A percentile compares a stretch with the other conserved stretches of the same genome.
These are phyloP conservation scores for Colletotrichum costaricense DNA, from an alignment of 2,329 filamentous ascomycete species.

Conservation along the genomic window DNA sequence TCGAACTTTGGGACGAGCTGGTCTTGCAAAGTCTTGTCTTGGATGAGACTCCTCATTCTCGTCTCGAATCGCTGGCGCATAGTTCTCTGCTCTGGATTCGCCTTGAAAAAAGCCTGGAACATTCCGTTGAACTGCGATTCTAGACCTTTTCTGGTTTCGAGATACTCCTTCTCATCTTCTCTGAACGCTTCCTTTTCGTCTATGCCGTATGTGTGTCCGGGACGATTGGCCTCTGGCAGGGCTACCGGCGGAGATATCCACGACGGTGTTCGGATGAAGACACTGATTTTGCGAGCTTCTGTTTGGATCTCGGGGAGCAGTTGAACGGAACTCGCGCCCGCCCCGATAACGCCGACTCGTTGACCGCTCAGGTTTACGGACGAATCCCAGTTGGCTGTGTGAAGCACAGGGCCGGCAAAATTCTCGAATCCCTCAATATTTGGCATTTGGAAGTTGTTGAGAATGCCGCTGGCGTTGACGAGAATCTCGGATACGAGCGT, in stretches of 20 bases:
- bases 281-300: slow-evolving; percentile 50
- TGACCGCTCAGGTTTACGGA: slow-evolving; percentile 48
- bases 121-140: slow-evolving; percentile 53
- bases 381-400: slow-evolving; percentile 57
- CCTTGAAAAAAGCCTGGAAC: slow-evolving; percentile 53
- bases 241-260: slow-evolving; percentile 53
- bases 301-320: slow-evolving; percentile 55
- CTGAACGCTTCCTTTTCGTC: slow-evolving; percentile 4
- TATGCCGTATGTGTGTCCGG: slow-evolving; percentile 31
- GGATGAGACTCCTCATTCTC: neutral
- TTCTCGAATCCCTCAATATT: slow-evolving; percentile 57
- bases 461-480: slow-evolving; percentile 38
- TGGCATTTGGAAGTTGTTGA: slow-evolving; percentile 56
- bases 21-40: slow-evolving; percentile 8
- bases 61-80: neutral
- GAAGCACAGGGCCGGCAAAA: slow-evolving; percentile 58
- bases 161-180: slow-evolving; percentile 18
- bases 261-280: slow-evolving; percentile 58
- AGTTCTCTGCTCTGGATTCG: slow-evolving; percentile 31
- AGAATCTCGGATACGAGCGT: slow-evolving; percentile 34
- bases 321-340: slow-evolving; percentile 49
- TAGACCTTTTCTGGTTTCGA: slow-evolving; percentile 45
- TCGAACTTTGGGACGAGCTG: slow-evolving; percentile 39
- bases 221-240: neutral
- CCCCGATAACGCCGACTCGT: slow-evolving; percentile 51